Evolutionary conservation across 257 asterid genomes (phyloP).

Genomic region (Solanum piurae): DNA sequence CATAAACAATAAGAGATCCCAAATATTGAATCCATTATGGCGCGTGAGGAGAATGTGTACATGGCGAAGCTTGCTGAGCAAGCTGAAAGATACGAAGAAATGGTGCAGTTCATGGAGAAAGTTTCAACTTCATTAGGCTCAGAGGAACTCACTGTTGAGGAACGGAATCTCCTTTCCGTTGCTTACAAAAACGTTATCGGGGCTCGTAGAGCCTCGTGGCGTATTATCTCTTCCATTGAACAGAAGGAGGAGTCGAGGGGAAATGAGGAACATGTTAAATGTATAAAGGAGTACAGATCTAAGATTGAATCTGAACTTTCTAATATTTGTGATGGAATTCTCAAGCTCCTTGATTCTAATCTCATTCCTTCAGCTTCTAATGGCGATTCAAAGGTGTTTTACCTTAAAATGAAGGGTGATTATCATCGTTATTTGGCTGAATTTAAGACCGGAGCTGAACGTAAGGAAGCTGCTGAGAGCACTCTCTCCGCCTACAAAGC

Average conservation of each 20-base stretch:
- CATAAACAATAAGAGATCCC: not conserved
- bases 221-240: conserved; percentile 20
- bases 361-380: conserved; percentile 5
- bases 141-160: conserved; percentile 18
- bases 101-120: conserved; percentile 26
- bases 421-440: conserved; percentile 19
- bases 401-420: conserved; percentile 16
- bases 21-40: conserved; percentile 22
- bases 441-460: conserved; percentile 10
- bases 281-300: conserved; percentile 10
- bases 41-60: conserved; percentile 22
- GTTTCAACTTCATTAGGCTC: conserved; percentile 6
- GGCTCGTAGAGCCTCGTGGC: conserved; percentile 24
- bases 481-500: conserved; percentile 16
- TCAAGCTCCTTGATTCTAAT: conserved; percentile 3
- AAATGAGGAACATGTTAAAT: conserved; percentile 11
- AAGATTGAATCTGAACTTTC: conserved; percentile 13
- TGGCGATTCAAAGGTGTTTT: conserved; percentile 14
- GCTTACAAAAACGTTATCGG: conserved; percentile 25
- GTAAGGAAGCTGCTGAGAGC: conserved; percentile 16
- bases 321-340: conserved; percentile 8
- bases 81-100: conserved; percentile 23
- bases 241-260: conserved; percentile 19
- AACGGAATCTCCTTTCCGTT: conserved; percentile 15
- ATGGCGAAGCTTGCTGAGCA: conserved; percentile 24